Evolutionary conservation across 2,329 filamentous ascomycete species (phyloP).

Genomic region (Paradendryphiella salina): DNA sequence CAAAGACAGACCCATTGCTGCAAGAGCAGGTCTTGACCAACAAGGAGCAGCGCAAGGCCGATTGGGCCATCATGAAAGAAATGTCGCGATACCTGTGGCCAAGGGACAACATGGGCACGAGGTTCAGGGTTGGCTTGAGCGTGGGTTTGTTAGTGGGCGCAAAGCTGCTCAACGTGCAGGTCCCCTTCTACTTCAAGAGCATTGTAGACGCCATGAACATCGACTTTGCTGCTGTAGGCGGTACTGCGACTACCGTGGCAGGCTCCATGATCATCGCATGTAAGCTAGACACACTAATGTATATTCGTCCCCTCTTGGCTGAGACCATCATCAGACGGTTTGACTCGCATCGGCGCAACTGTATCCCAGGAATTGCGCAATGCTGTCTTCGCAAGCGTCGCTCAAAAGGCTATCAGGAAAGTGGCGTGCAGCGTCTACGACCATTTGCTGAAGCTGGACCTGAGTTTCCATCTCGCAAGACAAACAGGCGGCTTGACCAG

Average conservation of each 20-base stretch:
- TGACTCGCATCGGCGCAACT: slow-evolving; percentile 83
- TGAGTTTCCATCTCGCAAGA: slow-evolving; percentile 90
- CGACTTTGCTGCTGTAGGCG: slow-evolving; percentile 83
- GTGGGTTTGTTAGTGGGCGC: slow-evolving; percentile 81
- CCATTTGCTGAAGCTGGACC: slow-evolving; percentile 83
- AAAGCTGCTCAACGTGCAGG: slow-evolving; percentile 93
- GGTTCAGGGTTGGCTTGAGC: slow-evolving; percentile 83
- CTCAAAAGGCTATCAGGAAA: slow-evolving; percentile 90
- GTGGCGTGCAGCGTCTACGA: slow-evolving; percentile 93
- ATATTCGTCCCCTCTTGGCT: slow-evolving; percentile 4
- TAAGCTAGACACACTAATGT: slow-evolving; percentile 46
- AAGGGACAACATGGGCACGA: slow-evolving; percentile 80
- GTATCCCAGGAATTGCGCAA: slow-evolving; percentile 93
- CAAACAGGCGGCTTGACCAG: slow-evolving; percentile 93
- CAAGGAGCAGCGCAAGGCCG: slow-evolving; percentile 90
- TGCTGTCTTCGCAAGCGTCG: slow-evolving; percentile 93
- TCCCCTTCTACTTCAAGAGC: slow-evolving; percentile 98
- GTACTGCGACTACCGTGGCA: slow-evolving; percentile 84
- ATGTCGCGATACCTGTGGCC: slow-evolving; percentile 98
- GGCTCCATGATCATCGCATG: slow-evolving; percentile 91
- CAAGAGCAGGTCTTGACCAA: slow-evolving; percentile 67
- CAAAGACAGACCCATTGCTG: slow-evolving; percentile 54
- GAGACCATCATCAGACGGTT: slow-evolving; percentile 63
- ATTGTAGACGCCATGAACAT: slow-evolving; percentile 99
- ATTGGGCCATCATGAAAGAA: slow-evolving; percentile 98